These are phyloP conservation scores for Aspergillus sp. DNA, from an alignment of 2,329 filamentous ascomycete genomes.

Conservation along the genomic window DNA sequence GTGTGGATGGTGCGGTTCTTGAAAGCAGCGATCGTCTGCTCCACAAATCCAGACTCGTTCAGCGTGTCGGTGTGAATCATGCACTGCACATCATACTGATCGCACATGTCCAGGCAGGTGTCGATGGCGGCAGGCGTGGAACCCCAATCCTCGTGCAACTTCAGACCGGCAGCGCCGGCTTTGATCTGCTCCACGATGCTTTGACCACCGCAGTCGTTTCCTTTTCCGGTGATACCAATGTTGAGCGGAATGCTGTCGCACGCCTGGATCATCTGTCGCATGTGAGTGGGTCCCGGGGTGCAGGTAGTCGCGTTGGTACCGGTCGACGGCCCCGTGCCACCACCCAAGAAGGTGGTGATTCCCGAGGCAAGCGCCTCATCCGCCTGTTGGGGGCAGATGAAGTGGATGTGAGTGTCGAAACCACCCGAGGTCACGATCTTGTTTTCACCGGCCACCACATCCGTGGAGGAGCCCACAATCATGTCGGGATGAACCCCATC, in stretches of 20 bases:
- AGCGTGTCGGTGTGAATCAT: slow-evolving; percentile 95
- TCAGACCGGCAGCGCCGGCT: slow-evolving; percentile 85
- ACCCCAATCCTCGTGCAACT: slow-evolving; percentile 96
- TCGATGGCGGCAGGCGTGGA: slow-evolving; percentile 89
- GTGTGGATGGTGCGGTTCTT: slow-evolving; percentile 88
- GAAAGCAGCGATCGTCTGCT: slow-evolving; percentile 83
- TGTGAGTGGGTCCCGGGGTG: slow-evolving; percentile 79
- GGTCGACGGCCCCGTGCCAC: slow-evolving; percentile 88
- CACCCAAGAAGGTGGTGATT: slow-evolving; percentile 86
- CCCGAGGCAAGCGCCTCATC: slow-evolving; percentile 80
- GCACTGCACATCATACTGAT: slow-evolving; percentile 88
- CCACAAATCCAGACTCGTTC: slow-evolving; percentile 96
- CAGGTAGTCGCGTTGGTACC: slow-evolving; percentile 91
- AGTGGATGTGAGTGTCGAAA: slow-evolving; percentile 87
- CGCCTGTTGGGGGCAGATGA: slow-evolving; percentile 91
- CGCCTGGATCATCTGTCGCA: slow-evolving; percentile 86
- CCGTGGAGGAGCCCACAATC: slow-evolving; percentile 83
- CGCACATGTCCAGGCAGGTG: slow-evolving; percentile 78
- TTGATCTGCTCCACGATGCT: slow-evolving; percentile 76
- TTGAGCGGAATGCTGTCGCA: slow-evolving; percentile 81
- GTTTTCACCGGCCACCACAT: slow-evolving; percentile 86
- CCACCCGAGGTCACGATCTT: slow-evolving; percentile 90
- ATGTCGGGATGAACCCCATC: slow-evolving; percentile 75
- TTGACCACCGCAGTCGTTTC: slow-evolving; percentile 72
- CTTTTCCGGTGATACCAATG: slow-evolving; percentile 88